These are phyloP conservation scores for Phlyctochytrium arcticum DNA, from an alignment of 192 early-diverging fungal genomes.

Conservation along the genomic window DNA sequence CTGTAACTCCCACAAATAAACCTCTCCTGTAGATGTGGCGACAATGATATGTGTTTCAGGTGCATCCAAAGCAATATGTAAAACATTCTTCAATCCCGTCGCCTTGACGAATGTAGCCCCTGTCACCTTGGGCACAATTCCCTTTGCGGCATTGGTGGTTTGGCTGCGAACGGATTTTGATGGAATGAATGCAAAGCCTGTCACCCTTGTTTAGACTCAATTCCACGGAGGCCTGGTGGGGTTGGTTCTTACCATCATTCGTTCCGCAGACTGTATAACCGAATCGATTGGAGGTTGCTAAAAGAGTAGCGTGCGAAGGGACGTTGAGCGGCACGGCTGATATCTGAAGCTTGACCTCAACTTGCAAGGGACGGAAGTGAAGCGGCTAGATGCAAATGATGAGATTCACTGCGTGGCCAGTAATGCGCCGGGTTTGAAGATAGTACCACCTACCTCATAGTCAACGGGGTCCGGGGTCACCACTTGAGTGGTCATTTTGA, in stretches of 20 bases:
- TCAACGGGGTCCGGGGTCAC: too few relatives aligned
- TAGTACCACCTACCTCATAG: too few relatives aligned
- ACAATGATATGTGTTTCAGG: constrained; percentile 2
- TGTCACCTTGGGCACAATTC: not conserved
- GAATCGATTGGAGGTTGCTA: constrained; percentile 7
- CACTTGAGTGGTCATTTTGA: too few relatives aligned
- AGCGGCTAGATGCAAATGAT: too few relatives aligned
- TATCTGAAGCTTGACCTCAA: constrained; percentile 19
- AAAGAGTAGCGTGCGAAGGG: not conserved
- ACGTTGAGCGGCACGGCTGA: constrained; percentile 11
- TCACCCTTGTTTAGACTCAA: not conserved
- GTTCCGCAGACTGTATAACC: constrained; percentile 15
- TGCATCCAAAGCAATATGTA: constrained; percentile 1
- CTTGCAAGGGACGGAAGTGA: constrained; percentile 28
- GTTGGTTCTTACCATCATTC: not conserved
- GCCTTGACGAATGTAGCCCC: not conserved
- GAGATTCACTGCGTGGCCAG: too few relatives aligned
- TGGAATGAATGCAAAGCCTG: constrained; percentile 14
- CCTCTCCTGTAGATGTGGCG: not conserved
- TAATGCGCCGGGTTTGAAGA: too few relatives aligned
- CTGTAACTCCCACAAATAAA: not conserved
- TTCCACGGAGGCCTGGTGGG: not conserved
- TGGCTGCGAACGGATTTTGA: constrained; percentile 4
- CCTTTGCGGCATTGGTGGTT: not conserved
- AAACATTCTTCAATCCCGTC: not conserved